These are phyloP conservation scores for Echium plantagineum DNA, from an alignment of 257 asterid genomes.

Conservation along the genomic window DNA sequence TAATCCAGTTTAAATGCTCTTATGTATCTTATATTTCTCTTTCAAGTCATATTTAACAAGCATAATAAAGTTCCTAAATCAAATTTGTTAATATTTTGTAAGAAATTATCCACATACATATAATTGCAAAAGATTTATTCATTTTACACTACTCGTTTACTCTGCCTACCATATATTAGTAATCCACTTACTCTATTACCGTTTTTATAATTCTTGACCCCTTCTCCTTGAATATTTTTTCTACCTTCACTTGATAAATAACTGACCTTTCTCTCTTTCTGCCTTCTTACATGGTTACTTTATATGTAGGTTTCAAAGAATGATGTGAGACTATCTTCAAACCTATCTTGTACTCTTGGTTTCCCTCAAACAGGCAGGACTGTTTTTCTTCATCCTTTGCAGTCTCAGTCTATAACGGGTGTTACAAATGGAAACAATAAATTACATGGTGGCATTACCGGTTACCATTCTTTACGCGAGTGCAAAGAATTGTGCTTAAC, in stretches of 20 bases:
- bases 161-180: no score
- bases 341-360: constrained; percentile 62
- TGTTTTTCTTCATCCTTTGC: constrained; percentile 54
- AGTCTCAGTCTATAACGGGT: constrained; percentile 18
- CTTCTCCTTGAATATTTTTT: no score
- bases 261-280: background rate
- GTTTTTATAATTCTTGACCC: no score
- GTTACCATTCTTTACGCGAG: constrained; percentile 27
- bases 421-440: constrained; percentile 24
- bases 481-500: constrained; percentile 52
- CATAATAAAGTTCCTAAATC: no score
- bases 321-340: constrained; percentile 61
- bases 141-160: no score
- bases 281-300: constrained; percentile 9
- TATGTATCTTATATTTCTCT: no score
- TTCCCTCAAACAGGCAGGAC: constrained; percentile 62
- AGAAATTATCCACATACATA: no score
- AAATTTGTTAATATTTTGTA: no score
- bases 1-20: no score
- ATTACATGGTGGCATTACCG: constrained; percentile 18
- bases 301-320: constrained; percentile 48
- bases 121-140: no score
- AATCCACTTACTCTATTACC: no score
- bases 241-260: background rate
- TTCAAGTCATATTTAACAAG: no score